Base-by-base conservation (phyloP, 2,329 filamentous ascomycete species). In the Elsinoe perseae region DNA sequence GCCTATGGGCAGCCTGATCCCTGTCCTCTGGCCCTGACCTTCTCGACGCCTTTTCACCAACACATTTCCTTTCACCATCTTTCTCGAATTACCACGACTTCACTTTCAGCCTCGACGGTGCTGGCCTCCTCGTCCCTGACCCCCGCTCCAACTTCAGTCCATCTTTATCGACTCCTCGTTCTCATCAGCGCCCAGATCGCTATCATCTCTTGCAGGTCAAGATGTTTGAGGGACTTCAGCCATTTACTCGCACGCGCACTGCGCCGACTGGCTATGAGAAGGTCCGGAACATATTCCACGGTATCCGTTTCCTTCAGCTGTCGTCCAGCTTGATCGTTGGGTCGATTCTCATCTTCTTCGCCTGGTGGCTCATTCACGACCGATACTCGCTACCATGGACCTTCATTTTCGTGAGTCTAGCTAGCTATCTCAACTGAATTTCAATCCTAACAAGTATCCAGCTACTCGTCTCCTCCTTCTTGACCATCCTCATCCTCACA, bases 381-480 rank as follows among this genome's bases (percentile, higher is more conserved):
- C 67, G 75, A 50, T 80, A 75, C 67, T 73, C 71, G 44, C 69
- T 80, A 2, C 81, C 81, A 0, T 83, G 79, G 76, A 80, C 80
- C 2, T 83, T 83, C 63, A 72, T 83, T 16, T 68, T 82, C 59
- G 80, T 83, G 73, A 60, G 74, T 62, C 34, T 21, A n/a, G 16
- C 50, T 20, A 5, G 21, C 32, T 38, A 3, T 21, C 27, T 1
- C 50, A 34, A 43, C 18, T 20, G 12, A 8, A 38, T 30, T 5
- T 18, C 27, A 32, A 8, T 7, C 21, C 54, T 60, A 30, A 52
- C 38, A 32, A 27, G 10, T n/a, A 14, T 18, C 43, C 58, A 82
- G 80, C 75, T 82, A 53, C 70, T 79, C 42, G 62, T 75, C 20
- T 71, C 78, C 40, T 74, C 77, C 14, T 63, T 80, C 61, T 71